Evolutionary conservation across 768 basidiomycete species (phyloP), one percentile per base, ranked within the genome.

Genomic region (Dacryopinax primogenitus): DNA sequence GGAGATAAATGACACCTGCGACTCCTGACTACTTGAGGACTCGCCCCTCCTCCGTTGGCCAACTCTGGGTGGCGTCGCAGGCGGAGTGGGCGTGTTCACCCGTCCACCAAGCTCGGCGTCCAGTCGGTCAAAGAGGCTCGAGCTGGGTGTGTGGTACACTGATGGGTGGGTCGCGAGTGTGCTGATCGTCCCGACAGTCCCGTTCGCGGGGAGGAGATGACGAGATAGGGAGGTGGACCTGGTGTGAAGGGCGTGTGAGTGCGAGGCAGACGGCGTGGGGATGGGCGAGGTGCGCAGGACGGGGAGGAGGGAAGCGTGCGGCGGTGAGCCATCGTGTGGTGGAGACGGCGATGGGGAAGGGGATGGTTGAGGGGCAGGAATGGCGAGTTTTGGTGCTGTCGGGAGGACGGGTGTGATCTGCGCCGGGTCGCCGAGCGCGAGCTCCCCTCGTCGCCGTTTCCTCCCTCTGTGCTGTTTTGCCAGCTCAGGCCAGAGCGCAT

Each of bases 71-170:
- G 51, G 51, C 11, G 51, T 58, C 9, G 51, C 11, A 3, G 51
- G 51, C 4, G 51, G 51, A 9, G 51, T 58, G 51, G 51, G 51
- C 9, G 51, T 58, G 18, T 58, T 58, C 26, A 58, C 51, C 30
- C 51, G 12, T 6, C 41, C 41, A 4, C 13, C 51, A 9, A 58
- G 18, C 30, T 58, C 51, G 23, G 26, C 51, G 23, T 58, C 51
- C 51, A 58, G 51, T 21, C 51, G 11, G 71, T 88, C 85, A 68
- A 83, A 86, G 44, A 88, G 67, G n/a, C 87, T 89, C 0, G 89
- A 90, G 0, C 85, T 83, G 6, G 90, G 88, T 0, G 90, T 91
- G 73, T 89, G 86, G 73, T 86, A 91, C 41, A 84, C 78, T 0
- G 86, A 83, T 1, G 83, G 71, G 1, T 80, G 79, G 0, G 86